Percentiles rank a stretch among this genome's conserved stretches.
Conservation (phyloP, 1,284 basidiomycete genomes). For the Naganishia liquefaciens region DNA sequence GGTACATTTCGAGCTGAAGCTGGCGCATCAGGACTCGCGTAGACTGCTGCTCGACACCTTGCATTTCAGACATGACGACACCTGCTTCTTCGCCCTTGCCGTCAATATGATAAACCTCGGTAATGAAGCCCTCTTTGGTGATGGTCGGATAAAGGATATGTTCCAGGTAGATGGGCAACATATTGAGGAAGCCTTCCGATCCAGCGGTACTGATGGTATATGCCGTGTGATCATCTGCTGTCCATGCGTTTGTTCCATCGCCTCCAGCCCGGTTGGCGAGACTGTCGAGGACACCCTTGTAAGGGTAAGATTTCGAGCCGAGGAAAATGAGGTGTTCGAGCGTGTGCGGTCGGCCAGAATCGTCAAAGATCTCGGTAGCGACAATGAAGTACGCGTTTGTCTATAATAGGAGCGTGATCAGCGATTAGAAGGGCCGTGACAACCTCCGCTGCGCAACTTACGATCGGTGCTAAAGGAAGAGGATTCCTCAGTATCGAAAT, state of each 20-base stretch:
- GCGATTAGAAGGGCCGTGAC: constrained; percentile 6
- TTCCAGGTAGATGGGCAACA: constrained; percentile 91
- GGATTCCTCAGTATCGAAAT: background rate
- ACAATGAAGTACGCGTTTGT: constrained; percentile 92
- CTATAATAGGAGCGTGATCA: too few relatives aligned
- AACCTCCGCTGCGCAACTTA: too few relatives aligned
- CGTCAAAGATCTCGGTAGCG: constrained; percentile 92
- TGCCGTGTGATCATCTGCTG: constrained; percentile 66
- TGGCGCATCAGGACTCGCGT: constrained; percentile 84
- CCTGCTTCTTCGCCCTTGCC: constrained; percentile 87
- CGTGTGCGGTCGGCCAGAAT: constrained; percentile 90
- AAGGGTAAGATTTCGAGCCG: constrained; percentile 90
- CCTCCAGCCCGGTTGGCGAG: constrained; percentile 97
- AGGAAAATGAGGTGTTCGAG: constrained; percentile 92
- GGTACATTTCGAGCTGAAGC: constrained; percentile 79
- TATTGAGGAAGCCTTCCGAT: constrained; percentile 89
- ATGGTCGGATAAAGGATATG: constrained; percentile 97
- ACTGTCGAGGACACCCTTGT: constrained; percentile 95
- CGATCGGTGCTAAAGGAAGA: constrained; percentile 23
- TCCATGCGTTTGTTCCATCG: constrained; percentile 76
- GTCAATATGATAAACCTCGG: constrained; percentile 94
- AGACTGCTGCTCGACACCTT: constrained; percentile 90
- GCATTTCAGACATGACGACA: constrained; percentile 98
- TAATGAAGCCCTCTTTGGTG: constrained; percentile 84
- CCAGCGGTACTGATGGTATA: constrained; percentile 98